These are phyloP conservation scores for Leersia perrieri DNA, from an alignment of 176 grass and related monocot species.

Conservation along the genomic window DNA sequence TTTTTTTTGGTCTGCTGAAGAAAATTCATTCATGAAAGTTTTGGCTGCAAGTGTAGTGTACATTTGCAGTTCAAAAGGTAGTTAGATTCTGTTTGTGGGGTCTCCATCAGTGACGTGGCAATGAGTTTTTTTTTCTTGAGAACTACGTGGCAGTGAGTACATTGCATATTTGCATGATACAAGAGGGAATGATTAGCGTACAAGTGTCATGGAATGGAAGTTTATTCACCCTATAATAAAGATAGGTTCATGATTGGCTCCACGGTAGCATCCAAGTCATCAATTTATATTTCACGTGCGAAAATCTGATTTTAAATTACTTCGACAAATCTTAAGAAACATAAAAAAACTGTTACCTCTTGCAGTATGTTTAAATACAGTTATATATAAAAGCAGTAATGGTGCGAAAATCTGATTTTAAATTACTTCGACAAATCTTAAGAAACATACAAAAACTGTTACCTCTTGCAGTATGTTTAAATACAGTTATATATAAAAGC, in stretches of 20 bases:
- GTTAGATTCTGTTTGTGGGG: slow-evolving; percentile 9
- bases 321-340: background rate
- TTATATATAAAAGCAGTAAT: too few relatives aligned
- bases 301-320: background rate
- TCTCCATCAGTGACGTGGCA: background rate
- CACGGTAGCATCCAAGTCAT: background rate
- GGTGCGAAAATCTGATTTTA: background rate
- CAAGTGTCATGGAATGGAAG: slow-evolving; percentile 36
- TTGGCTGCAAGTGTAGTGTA: slow-evolving; percentile 23
- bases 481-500: background rate
- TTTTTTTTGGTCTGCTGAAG: background rate
- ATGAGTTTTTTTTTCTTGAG: too few relatives aligned
- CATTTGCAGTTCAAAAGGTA: slow-evolving; percentile 28
- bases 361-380: background rate
- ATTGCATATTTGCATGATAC: slow-evolving; percentile 11
- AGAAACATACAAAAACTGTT: background rate
- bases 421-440: background rate
- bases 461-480: background rate
- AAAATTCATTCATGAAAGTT: background rate
- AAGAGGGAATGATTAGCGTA: slow-evolving; percentile 10
- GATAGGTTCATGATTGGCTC: background rate
- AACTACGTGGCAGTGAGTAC: slow-evolving; percentile 12
- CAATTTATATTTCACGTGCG: background rate
- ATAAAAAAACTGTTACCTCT: background rate
- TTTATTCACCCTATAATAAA: slow-evolving; percentile 22